phyloP scores from a whole-genome alignment of 2,329 filamentous ascomycete genomes.

The Ophiosphaerella herpotricha region DNA sequence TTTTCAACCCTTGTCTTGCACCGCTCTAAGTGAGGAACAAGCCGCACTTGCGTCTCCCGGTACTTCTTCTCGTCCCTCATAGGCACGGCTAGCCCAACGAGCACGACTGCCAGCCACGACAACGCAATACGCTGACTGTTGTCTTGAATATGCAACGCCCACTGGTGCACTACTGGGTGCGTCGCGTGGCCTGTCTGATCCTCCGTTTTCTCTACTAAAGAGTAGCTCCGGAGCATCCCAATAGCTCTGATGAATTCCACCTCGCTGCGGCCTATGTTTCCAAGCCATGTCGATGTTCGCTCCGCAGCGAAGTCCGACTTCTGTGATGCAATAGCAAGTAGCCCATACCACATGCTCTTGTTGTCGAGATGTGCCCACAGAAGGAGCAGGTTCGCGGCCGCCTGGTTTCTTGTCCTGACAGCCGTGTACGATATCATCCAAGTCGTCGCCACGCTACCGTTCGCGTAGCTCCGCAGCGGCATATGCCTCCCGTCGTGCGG shows the following conservation, averaged over 20 bases:
- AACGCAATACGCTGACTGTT: constrained; percentile 14
- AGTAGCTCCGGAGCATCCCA: constrained; percentile 29
- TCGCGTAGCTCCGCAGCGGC: constrained; percentile 27
- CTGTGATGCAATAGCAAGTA: constrained; percentile 19
- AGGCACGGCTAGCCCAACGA: constrained; percentile 18
- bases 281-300: constrained; percentile 18
- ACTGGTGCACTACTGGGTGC: constrained; percentile 24
- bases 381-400: constrained; percentile 31
- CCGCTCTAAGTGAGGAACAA: constrained; percentile 20
- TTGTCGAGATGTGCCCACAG: constrained; percentile 34
- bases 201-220: constrained; percentile 23
- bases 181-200: constrained; percentile 16
- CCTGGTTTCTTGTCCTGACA: constrained; percentile 19
- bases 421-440: constrained; percentile 39
- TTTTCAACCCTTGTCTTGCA: not conserved
- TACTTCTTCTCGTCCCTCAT: constrained; percentile 6
- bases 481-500: constrained; percentile 4
- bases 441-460: constrained; percentile 35
- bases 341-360: constrained; percentile 31
- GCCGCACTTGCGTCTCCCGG: constrained; percentile 17
- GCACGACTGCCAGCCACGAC: constrained; percentile 9
- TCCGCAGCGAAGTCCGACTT: not conserved
- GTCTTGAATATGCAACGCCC: constrained; percentile 17
- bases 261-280: constrained; percentile 13
- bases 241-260: constrained; percentile 22